Conservation (phyloP, 345 rosid genomes). For the Hevea brasiliensis region DNA sequence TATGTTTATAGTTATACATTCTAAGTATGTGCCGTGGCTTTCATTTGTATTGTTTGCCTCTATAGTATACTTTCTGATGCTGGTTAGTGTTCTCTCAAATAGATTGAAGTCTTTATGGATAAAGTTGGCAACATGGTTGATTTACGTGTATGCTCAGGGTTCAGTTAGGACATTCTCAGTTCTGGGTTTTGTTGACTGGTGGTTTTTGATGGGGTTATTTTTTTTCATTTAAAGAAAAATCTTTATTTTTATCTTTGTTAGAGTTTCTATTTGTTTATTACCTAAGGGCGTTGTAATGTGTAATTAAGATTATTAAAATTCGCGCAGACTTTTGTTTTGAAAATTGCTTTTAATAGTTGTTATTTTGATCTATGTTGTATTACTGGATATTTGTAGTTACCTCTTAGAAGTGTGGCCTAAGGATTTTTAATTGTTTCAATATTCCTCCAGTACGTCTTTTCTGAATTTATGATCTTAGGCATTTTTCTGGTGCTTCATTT, state of each 20-base stretch:
- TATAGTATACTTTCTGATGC: neutral
- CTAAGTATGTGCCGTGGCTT: neutral
- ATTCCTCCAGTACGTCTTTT: neutral
- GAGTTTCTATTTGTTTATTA: neutral
- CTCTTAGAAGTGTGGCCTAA: neutral
- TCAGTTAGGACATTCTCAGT: neutral
- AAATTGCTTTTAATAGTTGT: neutral
- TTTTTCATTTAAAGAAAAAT: too few species aligned
- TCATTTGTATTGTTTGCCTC: neutral
- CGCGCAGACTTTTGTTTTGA: neutral
- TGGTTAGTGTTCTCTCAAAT: neutral
- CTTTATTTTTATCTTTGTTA: neutral
- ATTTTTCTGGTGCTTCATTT: constrained; percentile 2
- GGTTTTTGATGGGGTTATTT: neutral
- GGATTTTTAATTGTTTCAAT: neutral
- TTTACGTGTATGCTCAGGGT: neutral
- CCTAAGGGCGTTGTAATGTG: neutral
- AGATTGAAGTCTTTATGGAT: neutral
- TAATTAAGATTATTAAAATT: neutral
- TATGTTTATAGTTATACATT: neutral
- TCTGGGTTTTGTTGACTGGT: neutral
- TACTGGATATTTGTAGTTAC: neutral
- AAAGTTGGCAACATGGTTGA: neutral
- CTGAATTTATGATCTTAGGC: neutral
- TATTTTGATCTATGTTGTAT: neutral